Base-by-base conservation (phyloP, 2,329 filamentous ascomycete species). In the Aspergillus sp. region DNA sequence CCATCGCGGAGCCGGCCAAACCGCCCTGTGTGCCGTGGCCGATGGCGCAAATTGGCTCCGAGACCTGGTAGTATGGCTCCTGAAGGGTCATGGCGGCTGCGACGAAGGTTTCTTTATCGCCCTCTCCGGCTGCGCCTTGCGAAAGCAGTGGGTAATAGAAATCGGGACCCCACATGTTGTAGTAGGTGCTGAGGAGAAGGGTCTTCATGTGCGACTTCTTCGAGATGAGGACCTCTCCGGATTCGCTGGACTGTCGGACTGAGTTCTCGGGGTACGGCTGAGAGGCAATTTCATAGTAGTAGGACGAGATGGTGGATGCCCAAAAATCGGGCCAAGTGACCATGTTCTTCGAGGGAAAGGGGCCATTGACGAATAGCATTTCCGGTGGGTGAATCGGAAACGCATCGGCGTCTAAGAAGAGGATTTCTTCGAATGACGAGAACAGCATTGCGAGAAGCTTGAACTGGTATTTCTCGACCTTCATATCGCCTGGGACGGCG, bases 51-150 rank as follows among this genome's bases (percentile, higher is more conserved):
- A 77, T 73, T 11, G 66, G 71, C 58, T 76, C 70, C 32, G 70
- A 71, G 49, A 82, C 80, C 36, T 76, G 71, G 63, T 81, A 80
- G 64, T 76, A 81, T 2, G 75, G 65, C 5, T 76, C 70, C 4
- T 70, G 66, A 1, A 80, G 67, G 10, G 71, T 77, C 3, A 75
- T 62, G 8, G 81, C 79, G 7, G 80, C 81, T 5, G 77, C 72
- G 15, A 80, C 66, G 63, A 83, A 83, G 0, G 80, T 82, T 64
- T 83, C 81, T 65, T 83, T 83, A 68, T 83, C 81, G 15, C 81
- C 81, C 67, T 82, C 75, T 10, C 81, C 81, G 0, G 77, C 71
- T 7, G 76, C 80, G 36, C 80, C 80, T 66, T 82, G 80, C 3
- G 75, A 78, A 8, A 81, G 71, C 0, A 83, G 67, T 0, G 75